Percentiles rank a stretch among this genome's conserved stretches.
phyloP scores from a whole-genome alignment of 2,329 filamentous ascomycete genomes.

The Hirsutella rhossiliensis region DNA sequence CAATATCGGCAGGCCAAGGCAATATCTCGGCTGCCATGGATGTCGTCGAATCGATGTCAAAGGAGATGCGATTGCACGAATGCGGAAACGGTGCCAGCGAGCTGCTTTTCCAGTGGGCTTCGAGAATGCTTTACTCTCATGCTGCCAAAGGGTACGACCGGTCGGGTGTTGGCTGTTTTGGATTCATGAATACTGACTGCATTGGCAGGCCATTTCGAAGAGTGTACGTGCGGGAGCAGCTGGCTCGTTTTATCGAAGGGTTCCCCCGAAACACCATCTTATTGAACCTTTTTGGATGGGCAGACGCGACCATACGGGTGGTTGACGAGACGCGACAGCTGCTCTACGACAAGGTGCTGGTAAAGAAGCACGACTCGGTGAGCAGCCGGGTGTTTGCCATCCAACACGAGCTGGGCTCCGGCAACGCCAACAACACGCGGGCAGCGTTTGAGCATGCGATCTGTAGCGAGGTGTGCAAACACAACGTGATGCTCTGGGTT shows the following conservation, averaged over 20 bases:
- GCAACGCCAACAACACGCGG: conserved; percentile 35
- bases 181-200: background rate
- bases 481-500: conserved; percentile 34
- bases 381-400: conserved; percentile 37
- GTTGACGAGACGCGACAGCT: conserved; percentile 65
- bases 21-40: conserved; percentile 39
- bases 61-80: conserved; percentile 26
- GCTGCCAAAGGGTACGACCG: conserved; percentile 39
- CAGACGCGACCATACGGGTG: conserved; percentile 58
- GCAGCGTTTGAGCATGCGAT: conserved; percentile 42
- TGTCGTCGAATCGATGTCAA: conserved; percentile 27
- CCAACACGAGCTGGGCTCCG: conserved; percentile 33
- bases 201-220: conserved; percentile 51
- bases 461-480: conserved; percentile 22
- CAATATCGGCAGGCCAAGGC: conserved; percentile 35
- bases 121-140: conserved; percentile 55
- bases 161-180: background rate
- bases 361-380: conserved; percentile 25
- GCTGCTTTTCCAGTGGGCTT: conserved; percentile 54
- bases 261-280: conserved; percentile 74
- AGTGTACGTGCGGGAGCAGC: conserved; percentile 46
- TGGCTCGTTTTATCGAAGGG: conserved; percentile 44
- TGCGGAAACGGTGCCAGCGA: conserved; percentile 36
- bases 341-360: conserved; percentile 39
- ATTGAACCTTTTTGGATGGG: conserved; percentile 59